Conservation (phyloP, 2,329 filamentous ascomycete genomes). For the Nemania sp. region DNA sequence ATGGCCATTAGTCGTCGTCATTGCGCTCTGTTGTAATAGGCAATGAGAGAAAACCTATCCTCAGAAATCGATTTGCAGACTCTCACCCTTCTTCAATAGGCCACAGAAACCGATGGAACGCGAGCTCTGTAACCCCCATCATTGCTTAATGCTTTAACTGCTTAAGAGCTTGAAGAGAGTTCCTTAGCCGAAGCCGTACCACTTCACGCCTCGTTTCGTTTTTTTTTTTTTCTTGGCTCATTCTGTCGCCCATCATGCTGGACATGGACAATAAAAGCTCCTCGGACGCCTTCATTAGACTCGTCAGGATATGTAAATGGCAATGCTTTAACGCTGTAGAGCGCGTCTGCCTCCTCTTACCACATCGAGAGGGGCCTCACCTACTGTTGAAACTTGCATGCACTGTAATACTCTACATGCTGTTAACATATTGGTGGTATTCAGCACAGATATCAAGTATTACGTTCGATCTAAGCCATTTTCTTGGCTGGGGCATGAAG, state of each 20-base stretch:
- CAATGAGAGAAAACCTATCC: no score
- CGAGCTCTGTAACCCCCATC: no score
- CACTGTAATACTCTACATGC: conserved; percentile 24
- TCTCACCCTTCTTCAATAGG: no score
- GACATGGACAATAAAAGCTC: neutral
- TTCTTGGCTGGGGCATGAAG: conserved; percentile 18
- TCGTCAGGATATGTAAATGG: neutral
- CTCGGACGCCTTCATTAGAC: neutral
- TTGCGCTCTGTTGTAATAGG: no score
- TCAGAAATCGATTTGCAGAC: no score
- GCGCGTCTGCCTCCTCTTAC: conserved; percentile 21
- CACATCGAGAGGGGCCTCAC: conserved; percentile 27
- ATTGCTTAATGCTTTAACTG: neutral
- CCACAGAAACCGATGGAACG: no score
- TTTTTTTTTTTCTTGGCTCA: neutral
- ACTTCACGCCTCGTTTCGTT: neutral
- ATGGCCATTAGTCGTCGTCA: no score
- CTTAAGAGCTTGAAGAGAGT: neutral
- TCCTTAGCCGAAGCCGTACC: neutral
- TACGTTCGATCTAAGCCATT: neutral
- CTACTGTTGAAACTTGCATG: conserved; percentile 28
- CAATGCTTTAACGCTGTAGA: conserved; percentile 18
- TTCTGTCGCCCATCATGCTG: neutral
- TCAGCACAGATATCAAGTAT: neutral
- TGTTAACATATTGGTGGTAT: conserved; percentile 24